Evolutionary conservation across 495 filamentous ascomycete genomes (phyloP).

Genomic region (Lophiostoma macrostomum): DNA sequence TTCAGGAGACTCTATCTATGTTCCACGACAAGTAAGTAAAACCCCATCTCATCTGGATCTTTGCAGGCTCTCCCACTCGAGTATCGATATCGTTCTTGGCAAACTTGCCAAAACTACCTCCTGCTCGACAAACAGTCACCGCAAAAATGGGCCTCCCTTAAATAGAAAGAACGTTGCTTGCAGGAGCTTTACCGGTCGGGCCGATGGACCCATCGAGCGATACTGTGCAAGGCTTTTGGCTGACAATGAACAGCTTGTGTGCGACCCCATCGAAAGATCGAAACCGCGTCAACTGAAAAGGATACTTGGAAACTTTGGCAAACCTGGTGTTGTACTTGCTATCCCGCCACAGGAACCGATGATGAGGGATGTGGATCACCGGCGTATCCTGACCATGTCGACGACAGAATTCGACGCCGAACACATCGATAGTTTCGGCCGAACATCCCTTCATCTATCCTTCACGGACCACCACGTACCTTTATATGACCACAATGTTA

Average conservation of each 20-base stretch:
- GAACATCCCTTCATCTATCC: slow-evolving; percentile 44
- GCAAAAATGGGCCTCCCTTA: too few relatives aligned
- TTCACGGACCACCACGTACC: slow-evolving; percentile 41
- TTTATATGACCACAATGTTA: slow-evolving; percentile 18
- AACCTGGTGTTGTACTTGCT: slow-evolving; percentile 4
- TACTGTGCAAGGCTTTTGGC: too few relatives aligned
- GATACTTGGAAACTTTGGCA: slow-evolving; percentile 4
- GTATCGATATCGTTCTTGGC: too few relatives aligned
- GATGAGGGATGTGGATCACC: neutral
- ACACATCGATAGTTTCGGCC: slow-evolving; percentile 33
- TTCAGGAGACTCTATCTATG: slow-evolving; percentile 7
- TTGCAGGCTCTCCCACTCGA: neutral
- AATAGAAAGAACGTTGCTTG: too few relatives aligned
- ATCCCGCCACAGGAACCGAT: slow-evolving; percentile 4
- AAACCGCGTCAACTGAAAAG: neutral
- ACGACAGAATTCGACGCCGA: slow-evolving; percentile 7
- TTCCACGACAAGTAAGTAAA: slow-evolving; percentile 5
- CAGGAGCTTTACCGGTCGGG: too few relatives aligned
- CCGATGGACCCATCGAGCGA: too few relatives aligned
- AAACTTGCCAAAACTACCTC: too few relatives aligned
- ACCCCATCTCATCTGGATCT: too few relatives aligned
- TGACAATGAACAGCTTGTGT: too few relatives aligned
- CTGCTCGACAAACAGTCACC: too few relatives aligned
- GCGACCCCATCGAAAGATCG: neutral
- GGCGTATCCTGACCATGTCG: neutral